Evolutionary conservation across 345 rosid species (phyloP), one percentile per base, ranked within the genome.

Genomic region (Kernera saxatilis): DNA sequence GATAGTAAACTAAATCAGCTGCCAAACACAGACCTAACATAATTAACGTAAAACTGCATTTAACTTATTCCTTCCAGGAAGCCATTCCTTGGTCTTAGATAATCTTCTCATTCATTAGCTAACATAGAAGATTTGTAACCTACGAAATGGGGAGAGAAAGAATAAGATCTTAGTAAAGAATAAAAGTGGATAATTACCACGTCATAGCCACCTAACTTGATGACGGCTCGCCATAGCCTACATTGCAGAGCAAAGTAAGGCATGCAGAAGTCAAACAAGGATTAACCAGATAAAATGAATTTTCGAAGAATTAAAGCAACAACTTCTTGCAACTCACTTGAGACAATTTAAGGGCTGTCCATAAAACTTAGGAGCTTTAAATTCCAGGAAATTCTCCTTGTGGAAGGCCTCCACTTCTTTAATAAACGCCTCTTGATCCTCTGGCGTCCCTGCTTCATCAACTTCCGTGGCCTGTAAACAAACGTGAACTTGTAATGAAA

Each of bases 141-240:
- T 8, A 29, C 18, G 6, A n/a, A 18, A 23, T 14, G 60, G 41
- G 26, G 36, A 23, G 29, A 29, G 22, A 5, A 35, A 36, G 19
- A 45, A 37, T 17, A 36, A 21, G 44, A 48, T 15, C 37, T 32
- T 59, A 30, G 49, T 21, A 68, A 69, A 19, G 23, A 37, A 41
- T 2, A 23, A 15, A 72, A 56, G 27, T 39, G 63, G 69, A 70
- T 45, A 58, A 78, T 69, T 86, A 91, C 97, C 89, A 89, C 88
- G 27, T 92, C 96, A 77, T 92, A 92, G 85, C 98, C 98, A 77
- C 98, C 98, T 80, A 92, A 67, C 74, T 70, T 88, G 76, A 89
- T 81, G 75, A 92, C 98, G 71, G 92, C 84, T 74, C 98, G 84
- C 94, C 94, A 92, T 46, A 92, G 80, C 88, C 98, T 92, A 78